Base-by-base conservation (phyloP, 2,329 filamentous ascomycete genomes). In the Colletotrichum sp. region DNA sequence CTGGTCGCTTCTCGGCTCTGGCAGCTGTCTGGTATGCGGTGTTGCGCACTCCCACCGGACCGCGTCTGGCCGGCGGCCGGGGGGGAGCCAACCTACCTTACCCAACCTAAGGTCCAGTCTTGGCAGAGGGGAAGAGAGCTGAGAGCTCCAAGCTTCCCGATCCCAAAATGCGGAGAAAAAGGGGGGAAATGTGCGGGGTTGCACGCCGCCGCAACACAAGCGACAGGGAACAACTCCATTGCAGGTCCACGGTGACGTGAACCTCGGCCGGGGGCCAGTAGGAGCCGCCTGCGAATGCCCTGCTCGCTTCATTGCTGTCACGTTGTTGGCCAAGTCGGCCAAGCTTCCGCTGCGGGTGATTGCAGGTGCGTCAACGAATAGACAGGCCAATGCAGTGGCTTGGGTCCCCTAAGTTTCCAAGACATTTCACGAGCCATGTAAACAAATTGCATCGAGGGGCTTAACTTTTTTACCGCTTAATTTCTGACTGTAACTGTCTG, bases 141-240 rank as follows among this genome's bases (percentile, higher is more conserved):
- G 34, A 39, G 30, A 64, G 39, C 64, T 64, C 44, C 69, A 62
- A 65, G 60, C 65, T 75, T 26, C 67, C 67, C 65, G 55, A 49
- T 64, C n/a, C 55, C 64, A 63, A 68, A 77, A 77, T 77, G 75
- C 75, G 75, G 75, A 75, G 75, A 74, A 77, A 52, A 32, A 10
- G 39, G 32, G 44, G n/a, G 66, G 66, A 26, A 32, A 24, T 36
- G 63, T 70, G 75, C 71, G 75, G 75, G 75, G 73, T 73, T 59
- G 16, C 18, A 49, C 44, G 9, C 3, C 44, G n/a, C n/a, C 44
- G 44, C 44, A n/a, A 49, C 44, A 49, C 44, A 49, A 36, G 18
- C 24, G 34, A 57, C 73, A 73, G 70, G 73, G 73, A 76, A 68
- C 24, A 72, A 32, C 69, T 57, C 57, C 57, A 57, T 32, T 30